phyloP scores from a whole-genome alignment of 148 eudicot species.

The Rhododendron kiyosumense region DNA sequence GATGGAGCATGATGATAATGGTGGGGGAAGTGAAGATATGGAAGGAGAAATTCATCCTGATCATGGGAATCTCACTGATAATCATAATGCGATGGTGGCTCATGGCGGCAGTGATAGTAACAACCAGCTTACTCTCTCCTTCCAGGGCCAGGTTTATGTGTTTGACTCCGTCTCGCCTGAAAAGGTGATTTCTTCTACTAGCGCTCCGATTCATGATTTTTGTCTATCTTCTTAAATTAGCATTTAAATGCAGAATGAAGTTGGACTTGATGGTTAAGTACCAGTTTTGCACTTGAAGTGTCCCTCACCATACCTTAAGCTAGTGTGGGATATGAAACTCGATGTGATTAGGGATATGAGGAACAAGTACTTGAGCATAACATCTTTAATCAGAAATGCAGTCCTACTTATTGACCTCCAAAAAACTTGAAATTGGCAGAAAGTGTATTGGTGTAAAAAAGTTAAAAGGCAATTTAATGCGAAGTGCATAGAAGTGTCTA shows the following conservation, averaged over 20 bases:
- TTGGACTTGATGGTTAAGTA: neutral
- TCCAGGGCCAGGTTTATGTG: slow-evolving; percentile 79
- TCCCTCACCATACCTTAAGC: neutral
- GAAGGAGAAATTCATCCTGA: slow-evolving; percentile 50
- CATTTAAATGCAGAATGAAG: neutral
- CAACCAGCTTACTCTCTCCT: slow-evolving; percentile 77
- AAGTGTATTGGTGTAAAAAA: neutral
- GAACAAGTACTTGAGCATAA: neutral
- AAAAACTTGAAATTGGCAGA: neutral
- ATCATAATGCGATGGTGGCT: slow-evolving; percentile 34
- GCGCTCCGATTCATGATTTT: neutral
- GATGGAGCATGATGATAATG: slow-evolving; percentile 45
- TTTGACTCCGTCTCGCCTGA: slow-evolving; percentile 78
- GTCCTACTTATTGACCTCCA: neutral
- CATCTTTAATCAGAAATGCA: neutral
- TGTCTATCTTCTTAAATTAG: neutral
- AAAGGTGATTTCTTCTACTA: slow-evolving; percentile 34
- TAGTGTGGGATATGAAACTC: neutral
- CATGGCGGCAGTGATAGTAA: slow-evolving; percentile 29
- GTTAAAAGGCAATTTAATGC: neutral
- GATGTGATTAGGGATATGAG: neutral
- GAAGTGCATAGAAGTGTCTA: neutral
- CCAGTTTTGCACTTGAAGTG: neutral
- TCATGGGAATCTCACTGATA: slow-evolving; percentile 41
- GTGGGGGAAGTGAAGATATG: slow-evolving; percentile 35